Percentiles rank a stretch among this genome's conserved stretches.
These are phyloP conservation scores for Verticillium zaregamsianum DNA, from an alignment of 2,329 filamentous ascomycete species.

Conservation along the genomic window DNA sequence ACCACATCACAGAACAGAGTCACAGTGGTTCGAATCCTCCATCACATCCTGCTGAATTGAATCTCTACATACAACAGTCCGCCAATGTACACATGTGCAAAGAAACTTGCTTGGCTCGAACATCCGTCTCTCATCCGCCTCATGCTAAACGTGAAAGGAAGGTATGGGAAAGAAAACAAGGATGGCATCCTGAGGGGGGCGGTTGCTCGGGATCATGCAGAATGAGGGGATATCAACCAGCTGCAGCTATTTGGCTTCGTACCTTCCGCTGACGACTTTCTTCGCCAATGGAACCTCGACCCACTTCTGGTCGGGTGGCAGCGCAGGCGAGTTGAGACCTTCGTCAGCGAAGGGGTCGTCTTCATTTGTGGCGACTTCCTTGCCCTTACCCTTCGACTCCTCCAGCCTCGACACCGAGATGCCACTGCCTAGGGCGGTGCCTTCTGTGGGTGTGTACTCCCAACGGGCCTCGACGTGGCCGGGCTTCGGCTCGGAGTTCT, in stretches of 20 bases:
- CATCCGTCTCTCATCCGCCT: background rate
- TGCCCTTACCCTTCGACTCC: slow-evolving; percentile 47
- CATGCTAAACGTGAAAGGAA: background rate
- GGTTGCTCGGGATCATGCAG: no score
- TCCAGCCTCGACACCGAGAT: slow-evolving; percentile 60
- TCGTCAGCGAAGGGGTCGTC: slow-evolving; percentile 68
- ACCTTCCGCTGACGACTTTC: slow-evolving; percentile 73
- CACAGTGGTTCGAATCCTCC: background rate
- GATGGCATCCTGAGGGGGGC: background rate
- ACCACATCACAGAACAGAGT: background rate
- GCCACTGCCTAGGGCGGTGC: slow-evolving; percentile 49
- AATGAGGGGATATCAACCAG: background rate
- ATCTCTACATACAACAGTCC: background rate
- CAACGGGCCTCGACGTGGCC: slow-evolving; percentile 81
- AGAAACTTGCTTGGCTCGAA: background rate
- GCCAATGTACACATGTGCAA: background rate
- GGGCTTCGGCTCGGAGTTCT: slow-evolving; percentile 64
- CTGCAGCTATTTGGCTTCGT: slow-evolving; percentile 48
- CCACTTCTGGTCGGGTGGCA: slow-evolving; percentile 47
- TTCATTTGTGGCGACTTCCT: slow-evolving; percentile 33
- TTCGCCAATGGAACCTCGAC: slow-evolving; percentile 59
- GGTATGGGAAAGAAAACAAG: background rate
- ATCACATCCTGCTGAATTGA: background rate
- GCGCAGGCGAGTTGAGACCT: slow-evolving; percentile 14
- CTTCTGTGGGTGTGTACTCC: slow-evolving; percentile 52